Evolutionary conservation across 306 rosid species (phyloP).

Genomic region (Coriaria nepalensis): DNA sequence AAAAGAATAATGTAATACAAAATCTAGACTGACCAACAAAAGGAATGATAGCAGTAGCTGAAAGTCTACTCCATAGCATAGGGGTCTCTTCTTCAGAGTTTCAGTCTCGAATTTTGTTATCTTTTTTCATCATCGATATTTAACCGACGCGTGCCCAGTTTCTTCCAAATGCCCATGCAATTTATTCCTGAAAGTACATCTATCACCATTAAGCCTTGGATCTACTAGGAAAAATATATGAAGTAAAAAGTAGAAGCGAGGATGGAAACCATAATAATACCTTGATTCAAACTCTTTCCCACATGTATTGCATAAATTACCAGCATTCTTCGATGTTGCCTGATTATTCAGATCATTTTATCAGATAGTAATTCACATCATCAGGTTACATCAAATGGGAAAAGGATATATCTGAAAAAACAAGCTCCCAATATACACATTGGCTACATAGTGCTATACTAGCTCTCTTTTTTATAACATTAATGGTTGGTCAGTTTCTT

Average conservation of each 20-base stretch:
- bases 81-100: too few species aligned
- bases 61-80: too few species aligned
- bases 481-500: too few species aligned
- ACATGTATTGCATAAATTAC: constrained; percentile 51
- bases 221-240: not conserved
- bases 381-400: too few species aligned
- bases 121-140: constrained; percentile 5
- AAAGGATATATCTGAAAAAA: too few species aligned
- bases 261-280: constrained; percentile 22
- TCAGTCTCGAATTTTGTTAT: too few species aligned
- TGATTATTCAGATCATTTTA: constrained; percentile 9
- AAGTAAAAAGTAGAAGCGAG: not conserved
- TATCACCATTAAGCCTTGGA: constrained; percentile 1
- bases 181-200: constrained; percentile 48
- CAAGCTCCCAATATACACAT: too few species aligned
- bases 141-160: constrained; percentile 64
- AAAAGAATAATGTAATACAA: too few species aligned
- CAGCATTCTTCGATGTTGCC: constrained; percentile 40
- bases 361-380: not conserved
- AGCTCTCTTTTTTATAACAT: too few species aligned
- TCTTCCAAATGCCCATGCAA: constrained; percentile 70
- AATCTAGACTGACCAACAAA: too few species aligned
- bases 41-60: too few species aligned
- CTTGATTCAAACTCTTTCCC: constrained; percentile 86
- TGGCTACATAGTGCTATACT: too few species aligned